Evolutionary conservation across 768 basidiomycete genomes (phyloP).

Genomic region (Chalciporus piperatus): DNA sequence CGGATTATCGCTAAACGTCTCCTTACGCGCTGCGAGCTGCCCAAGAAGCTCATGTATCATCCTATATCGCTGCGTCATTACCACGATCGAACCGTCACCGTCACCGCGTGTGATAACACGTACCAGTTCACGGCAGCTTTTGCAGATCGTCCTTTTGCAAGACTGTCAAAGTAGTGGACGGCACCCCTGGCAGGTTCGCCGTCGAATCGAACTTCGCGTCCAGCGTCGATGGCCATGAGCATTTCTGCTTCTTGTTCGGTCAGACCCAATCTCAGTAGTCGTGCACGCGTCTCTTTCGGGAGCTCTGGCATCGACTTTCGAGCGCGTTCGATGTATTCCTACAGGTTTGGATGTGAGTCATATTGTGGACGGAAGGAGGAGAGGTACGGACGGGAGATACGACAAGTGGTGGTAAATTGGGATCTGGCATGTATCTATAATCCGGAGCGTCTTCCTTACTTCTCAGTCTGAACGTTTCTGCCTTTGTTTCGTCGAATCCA

Average conservation of each 20-base stretch:
- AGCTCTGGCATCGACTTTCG: conserved; percentile 66
- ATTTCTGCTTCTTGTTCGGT: conserved; percentile 68
- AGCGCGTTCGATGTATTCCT: conserved; percentile 64
- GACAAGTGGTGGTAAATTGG: conserved; percentile 78
- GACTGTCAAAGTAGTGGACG: conserved; percentile 77
- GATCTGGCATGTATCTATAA: conserved; percentile 98
- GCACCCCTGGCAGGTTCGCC: conserved; percentile 52
- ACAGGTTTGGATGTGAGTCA: background rate
- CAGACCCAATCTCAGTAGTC: conserved; percentile 56
- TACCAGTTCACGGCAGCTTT: conserved; percentile 85
- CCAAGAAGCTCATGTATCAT: conserved; percentile 86
- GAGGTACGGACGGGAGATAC: conserved; percentile 44
- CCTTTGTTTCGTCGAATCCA: conserved; percentile 80
- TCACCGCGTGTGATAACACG: conserved; percentile 14
- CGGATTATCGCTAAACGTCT: conserved; percentile 56
- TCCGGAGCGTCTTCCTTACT: conserved; percentile 94
- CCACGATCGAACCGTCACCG: background rate
- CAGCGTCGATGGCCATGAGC: conserved; percentile 69
- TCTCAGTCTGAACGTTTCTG: conserved; percentile 78
- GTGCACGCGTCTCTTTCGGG: conserved; percentile 56
- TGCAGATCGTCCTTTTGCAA: conserved; percentile 55
- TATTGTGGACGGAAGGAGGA: background rate
- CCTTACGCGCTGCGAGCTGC: conserved; percentile 59
- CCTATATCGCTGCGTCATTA: conserved; percentile 44
- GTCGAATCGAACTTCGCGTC: conserved; percentile 59